These are phyloP conservation scores for Elymus sibiricus DNA, from an alignment of 176 grass and related monocot genomes.

Conservation along the genomic window DNA sequence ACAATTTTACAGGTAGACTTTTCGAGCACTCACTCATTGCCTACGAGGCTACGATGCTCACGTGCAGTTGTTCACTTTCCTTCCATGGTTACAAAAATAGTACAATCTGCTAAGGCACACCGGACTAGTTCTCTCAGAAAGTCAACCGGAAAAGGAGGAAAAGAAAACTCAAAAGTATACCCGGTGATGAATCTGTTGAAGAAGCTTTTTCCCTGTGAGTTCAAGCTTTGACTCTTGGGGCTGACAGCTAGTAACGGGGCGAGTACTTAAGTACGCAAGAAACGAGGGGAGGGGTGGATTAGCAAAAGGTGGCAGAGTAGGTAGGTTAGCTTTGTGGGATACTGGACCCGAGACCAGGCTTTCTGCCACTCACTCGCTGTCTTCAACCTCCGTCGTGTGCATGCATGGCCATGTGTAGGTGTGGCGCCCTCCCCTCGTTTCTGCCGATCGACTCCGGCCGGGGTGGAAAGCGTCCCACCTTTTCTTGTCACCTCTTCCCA, in stretches of 20 bases:
- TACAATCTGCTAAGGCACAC: neutral
- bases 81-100: neutral
- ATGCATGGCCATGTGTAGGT: neutral
- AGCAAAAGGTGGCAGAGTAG: neutral
- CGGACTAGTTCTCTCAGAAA: neutral
- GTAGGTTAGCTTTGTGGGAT: conserved; percentile 6
- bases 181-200: neutral
- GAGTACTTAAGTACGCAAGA: neutral
- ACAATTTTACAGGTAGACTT: neutral
- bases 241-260: neutral
- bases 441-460: neutral
- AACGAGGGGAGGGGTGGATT: neutral
- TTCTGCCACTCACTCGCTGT: conserved; percentile 15
- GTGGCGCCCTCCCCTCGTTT: neutral
- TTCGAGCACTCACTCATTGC: neutral
- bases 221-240: neutral
- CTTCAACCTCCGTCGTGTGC: neutral
- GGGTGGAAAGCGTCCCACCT: conserved; percentile 13
- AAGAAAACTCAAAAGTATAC: neutral
- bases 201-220: neutral
- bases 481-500: conserved; percentile 1
- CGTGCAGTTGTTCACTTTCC: neutral
- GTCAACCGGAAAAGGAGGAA: neutral
- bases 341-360: conserved; percentile 9
- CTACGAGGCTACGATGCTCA: neutral